Base-by-base conservation (phyloP, 2,329 filamentous ascomycete genomes). In the Ciborinia camelliae region DNA sequence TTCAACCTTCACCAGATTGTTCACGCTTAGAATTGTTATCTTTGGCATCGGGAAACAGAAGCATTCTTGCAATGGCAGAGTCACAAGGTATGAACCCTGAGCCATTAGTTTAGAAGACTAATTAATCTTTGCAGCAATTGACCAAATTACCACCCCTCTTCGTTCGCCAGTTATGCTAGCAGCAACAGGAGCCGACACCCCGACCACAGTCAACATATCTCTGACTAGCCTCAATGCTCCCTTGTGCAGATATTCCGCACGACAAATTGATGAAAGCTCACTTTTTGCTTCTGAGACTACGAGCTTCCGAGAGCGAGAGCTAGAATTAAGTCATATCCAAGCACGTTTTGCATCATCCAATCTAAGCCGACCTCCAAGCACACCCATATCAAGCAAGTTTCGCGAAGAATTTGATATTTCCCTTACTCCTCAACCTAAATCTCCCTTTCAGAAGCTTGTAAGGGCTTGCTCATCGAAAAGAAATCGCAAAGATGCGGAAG, bases 371-470 rank as follows among this genome's bases (percentile, higher is more conserved):
- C 63, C 54, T 41, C 69, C 66, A n/a, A 70, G 65, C 41, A 71
- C 68, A 23, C 72, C 71, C 9, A 70, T 69, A 26, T 71, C 70
- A 2, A 74, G 72, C 53, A 74, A 71, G 47, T 74, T 74, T 50
- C 68, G 65, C 26, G 73, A 75, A 51, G 72, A 73, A 47, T 75
- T 75, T 58, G 65, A 70, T 28, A 39, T 66, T n/a, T 65, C 67
- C 23, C 52, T 54, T 30, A 43, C 54, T 0, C 41, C 48, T 15
- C 54, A 64, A 23, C 30, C 45, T 2, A 60, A 50, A 61, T 64
- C 62, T 45, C 55, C 55, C 0, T 64, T 64, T 47, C 62, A 64
- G 14, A 64, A 64, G n/a, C 62, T 64, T 28, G 62, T 61, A 3
- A 60, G 54, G 28, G 47, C 58, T 23, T 59, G 54, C n/a, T 63